These are phyloP conservation scores for Seminavis robusta DNA, from an alignment of 108 stramenopile genomes.

Conservation along the genomic window DNA sequence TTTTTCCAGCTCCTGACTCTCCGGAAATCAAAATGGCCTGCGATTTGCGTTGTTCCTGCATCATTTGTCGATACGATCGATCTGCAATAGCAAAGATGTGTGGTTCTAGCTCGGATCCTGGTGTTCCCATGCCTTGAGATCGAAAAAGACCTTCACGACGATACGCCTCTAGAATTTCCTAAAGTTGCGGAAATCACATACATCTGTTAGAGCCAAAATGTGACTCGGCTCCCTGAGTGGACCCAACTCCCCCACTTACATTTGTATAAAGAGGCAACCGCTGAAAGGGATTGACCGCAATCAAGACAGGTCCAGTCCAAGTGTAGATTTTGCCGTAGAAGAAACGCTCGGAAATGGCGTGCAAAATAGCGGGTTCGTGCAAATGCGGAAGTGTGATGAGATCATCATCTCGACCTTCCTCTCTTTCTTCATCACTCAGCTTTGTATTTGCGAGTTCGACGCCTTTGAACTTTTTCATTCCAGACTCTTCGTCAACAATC, in stretches of 20 bases:
- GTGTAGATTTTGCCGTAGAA: conserved; percentile 94
- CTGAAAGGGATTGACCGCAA: conserved; percentile 98
- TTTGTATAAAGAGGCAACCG: conserved; percentile 87
- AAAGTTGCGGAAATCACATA: neutral
- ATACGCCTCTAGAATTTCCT: conserved; percentile 83
- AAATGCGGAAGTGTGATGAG: conserved; percentile 95
- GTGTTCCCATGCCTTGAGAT: conserved; percentile 67
- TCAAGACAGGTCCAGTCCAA: conserved; percentile 97
- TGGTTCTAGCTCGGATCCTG: conserved; percentile 68
- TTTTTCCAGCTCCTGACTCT: conserved; percentile 95
- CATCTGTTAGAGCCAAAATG: too few relatives aligned
- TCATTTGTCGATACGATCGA: conserved; percentile 89
- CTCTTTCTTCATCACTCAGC: conserved; percentile 59
- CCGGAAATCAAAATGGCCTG: conserved; percentile 94
- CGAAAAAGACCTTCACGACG: conserved; percentile 80
- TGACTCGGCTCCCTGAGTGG: too few relatives aligned
- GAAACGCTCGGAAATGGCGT: conserved; percentile 88
- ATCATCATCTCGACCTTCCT: conserved; percentile 84
- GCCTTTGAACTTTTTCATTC: conserved; percentile 69
- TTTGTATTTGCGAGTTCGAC: conserved; percentile 84
- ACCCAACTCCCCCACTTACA: too few relatives aligned
- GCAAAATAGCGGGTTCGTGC: conserved; percentile 98
- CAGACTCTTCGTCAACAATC: conserved; percentile 37
- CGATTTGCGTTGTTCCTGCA: conserved; percentile 71
- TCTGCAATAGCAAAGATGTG: conserved; percentile 92